phyloP scores from a whole-genome alignment of 768 basidiomycete genomes.

The Tylopilus rubrobrunneus region DNA sequence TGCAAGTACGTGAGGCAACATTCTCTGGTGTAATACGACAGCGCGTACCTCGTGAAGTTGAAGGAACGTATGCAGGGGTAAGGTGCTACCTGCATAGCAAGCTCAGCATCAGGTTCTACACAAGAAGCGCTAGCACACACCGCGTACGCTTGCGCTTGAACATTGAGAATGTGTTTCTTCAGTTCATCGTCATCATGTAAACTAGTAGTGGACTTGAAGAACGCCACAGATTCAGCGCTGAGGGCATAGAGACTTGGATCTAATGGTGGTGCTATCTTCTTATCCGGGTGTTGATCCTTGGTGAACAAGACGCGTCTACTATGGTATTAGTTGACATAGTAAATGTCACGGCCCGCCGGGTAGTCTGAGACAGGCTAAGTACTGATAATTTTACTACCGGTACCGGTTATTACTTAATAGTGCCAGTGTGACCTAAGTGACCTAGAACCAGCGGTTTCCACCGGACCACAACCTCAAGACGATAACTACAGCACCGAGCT shows the following conservation, averaged over 20 bases:
- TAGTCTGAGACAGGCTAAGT: too few species aligned
- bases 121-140: constrained; percentile 13
- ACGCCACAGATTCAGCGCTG: constrained; percentile 12
- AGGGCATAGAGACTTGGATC: constrained; percentile 17
- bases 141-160: constrained; percentile 33
- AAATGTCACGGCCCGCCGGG: too few species aligned
- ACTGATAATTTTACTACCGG: too few species aligned
- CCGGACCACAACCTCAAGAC: constrained; percentile 15
- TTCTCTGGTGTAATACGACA: not conserved
- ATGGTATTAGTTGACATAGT: too few species aligned
- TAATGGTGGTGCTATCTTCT: not conserved
- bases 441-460: too few species aligned
- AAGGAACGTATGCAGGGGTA: constrained; percentile 24
- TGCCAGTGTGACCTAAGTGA: too few species aligned
- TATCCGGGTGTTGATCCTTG: not conserved
- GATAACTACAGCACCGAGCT: constrained; percentile 57
- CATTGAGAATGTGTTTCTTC: constrained; percentile 30
- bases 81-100: constrained; percentile 14
- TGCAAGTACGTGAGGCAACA: not conserved
- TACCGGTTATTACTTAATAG: too few species aligned
- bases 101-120: not conserved
- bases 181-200: constrained; percentile 29
- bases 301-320: too few species aligned
- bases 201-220: constrained; percentile 29
- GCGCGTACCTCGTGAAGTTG: constrained; percentile 15